Percentiles rank a stretch among this genome's conserved stretches.
These are phyloP conservation scores for Bathelium albidoporum DNA, from an alignment of 495 filamentous ascomycete genomes.

Conservation along the genomic window DNA sequence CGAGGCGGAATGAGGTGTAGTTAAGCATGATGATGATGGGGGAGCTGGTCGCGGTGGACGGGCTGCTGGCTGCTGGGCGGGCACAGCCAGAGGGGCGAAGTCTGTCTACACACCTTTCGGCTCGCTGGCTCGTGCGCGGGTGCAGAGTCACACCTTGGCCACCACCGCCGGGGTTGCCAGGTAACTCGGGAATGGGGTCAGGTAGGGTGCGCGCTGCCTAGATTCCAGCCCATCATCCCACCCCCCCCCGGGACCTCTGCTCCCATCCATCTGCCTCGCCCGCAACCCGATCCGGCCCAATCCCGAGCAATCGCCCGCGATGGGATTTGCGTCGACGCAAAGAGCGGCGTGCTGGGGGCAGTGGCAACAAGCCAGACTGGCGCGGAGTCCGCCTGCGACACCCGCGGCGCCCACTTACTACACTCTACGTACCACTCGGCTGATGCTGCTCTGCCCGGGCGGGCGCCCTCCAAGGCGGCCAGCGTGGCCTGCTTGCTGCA, in stretches of 20 bases:
- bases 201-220: conserved; percentile 1
- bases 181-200: conserved; percentile 5
- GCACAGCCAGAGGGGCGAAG: conserved; percentile 6
- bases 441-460: not conserved
- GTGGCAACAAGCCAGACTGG: not conserved
- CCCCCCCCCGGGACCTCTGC: not conserved
- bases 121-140: not conserved
- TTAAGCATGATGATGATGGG: not conserved
- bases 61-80: not conserved
- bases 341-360: not conserved
- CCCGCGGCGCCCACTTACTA: not conserved
- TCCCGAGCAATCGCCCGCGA: not conserved
- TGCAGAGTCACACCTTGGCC: conserved; percentile 6
- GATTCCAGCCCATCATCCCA: conserved; percentile 1
- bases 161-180: not conserved
- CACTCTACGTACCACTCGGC: not conserved
- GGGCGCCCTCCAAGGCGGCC: not conserved
- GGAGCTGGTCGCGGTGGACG: not conserved
- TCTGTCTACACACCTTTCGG: not conserved
- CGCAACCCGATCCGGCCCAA: not conserved
- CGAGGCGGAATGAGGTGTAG: not conserved
- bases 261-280: not conserved
- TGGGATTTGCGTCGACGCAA: not conserved
- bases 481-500: conserved; percentile 4
- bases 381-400: not conserved